Conservation (phyloP, 306 rosid genomes). For the Prunus dulcis region DNA sequence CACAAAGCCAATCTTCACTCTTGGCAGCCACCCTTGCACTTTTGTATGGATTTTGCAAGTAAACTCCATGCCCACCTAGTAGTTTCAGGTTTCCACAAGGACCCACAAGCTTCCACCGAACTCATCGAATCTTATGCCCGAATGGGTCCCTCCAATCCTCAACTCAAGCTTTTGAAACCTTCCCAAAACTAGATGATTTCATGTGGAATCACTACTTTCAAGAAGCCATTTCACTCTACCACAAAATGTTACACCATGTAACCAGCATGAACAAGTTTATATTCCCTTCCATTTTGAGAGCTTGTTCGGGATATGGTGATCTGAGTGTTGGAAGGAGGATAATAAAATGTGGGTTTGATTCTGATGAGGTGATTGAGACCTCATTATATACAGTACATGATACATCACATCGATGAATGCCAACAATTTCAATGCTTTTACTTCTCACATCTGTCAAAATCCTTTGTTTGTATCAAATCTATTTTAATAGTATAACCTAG, state of each 20-base stretch:
- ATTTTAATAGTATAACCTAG: no score
- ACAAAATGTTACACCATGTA: constrained; percentile 23
- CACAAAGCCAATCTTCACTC: no score
- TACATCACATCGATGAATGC: no score
- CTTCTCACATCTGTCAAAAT: no score
- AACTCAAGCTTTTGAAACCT: constrained; percentile 45
- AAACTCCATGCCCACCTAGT: constrained; percentile 73
- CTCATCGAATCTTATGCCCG: constrained; percentile 71
- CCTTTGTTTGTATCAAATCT: no score
- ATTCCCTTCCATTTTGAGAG: constrained; percentile 70
- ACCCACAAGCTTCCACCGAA: constrained; percentile 75
- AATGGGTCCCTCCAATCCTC: constrained; percentile 62
- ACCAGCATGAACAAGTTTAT: constrained; percentile 35
- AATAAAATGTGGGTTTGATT: constrained; percentile 48
- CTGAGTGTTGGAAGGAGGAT: constrained; percentile 45
- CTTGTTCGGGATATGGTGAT: constrained; percentile 54
- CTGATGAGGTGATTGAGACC: constrained; percentile 61
- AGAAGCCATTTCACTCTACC: constrained; percentile 40
- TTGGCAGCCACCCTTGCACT: no score
- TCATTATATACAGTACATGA: constrained; percentile 22
- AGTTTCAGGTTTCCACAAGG: constrained; percentile 55
- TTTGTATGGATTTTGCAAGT: no score
- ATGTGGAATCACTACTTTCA: constrained; percentile 60
- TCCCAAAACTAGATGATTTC: constrained; percentile 70
- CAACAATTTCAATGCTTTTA: no score